Percentiles rank a stretch among this genome's conserved stretches.
These are phyloP conservation scores for Theileria sp. DNA, from an alignment of 169 alveolate genomes.

Conservation along the genomic window DNA sequence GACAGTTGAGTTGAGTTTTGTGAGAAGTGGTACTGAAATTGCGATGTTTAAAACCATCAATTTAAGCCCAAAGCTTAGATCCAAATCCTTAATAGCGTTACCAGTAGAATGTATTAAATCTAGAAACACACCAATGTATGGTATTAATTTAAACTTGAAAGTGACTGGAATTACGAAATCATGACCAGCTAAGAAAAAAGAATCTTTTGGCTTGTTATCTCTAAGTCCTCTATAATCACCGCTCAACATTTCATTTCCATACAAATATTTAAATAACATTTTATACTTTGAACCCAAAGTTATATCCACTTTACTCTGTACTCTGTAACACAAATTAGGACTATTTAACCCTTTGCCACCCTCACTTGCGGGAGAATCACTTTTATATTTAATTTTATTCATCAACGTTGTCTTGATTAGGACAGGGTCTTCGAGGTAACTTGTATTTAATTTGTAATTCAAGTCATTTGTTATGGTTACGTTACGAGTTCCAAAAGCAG, in stretches of 20 bases:
- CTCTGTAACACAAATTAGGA: background rate
- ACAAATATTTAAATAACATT: background rate
- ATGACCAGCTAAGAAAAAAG: background rate
- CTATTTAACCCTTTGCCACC: background rate
- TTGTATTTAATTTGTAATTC: background rate
- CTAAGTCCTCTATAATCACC: background rate
- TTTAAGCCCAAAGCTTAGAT: slow-evolving; percentile 9
- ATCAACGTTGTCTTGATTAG: background rate
- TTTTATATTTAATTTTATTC: background rate
- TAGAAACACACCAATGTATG: slow-evolving; percentile 10
- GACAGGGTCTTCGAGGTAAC: background rate
- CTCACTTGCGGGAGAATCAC: background rate
- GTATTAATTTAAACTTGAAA: slow-evolving; percentile 15
- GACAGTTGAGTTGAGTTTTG: background rate
- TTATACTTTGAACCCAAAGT: background rate
- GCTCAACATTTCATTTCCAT: background rate
- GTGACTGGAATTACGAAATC: slow-evolving; percentile 1
- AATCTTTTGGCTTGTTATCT: background rate
- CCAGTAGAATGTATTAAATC: background rate
- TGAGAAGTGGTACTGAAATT: slow-evolving; percentile 23
- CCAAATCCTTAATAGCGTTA: background rate
- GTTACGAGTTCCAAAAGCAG: background rate
- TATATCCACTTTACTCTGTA: background rate
- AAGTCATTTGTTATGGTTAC: background rate
- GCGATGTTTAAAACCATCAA: slow-evolving; percentile 10